A percentile compares a stretch with the other conserved stretches of the same genome.
Conservation (phyloP, 768 basidiomycete genomes). For the Pleurotus giganteus region DNA sequence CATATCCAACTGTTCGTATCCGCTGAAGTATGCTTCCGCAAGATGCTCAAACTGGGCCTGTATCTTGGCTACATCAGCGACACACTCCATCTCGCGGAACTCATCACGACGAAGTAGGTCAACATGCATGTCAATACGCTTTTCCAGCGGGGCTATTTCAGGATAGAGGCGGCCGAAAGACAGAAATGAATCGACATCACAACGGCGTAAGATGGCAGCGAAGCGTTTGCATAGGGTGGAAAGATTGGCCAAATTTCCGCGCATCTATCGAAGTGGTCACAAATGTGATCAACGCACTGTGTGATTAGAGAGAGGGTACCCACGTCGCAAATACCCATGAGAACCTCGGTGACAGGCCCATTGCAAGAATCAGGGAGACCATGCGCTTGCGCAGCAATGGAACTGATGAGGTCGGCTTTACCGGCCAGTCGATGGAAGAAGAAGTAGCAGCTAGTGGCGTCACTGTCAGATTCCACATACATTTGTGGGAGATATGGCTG, state of each 20-base stretch:
- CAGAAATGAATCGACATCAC: slow-evolving; percentile 84
- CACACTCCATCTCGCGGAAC: slow-evolving; percentile 93
- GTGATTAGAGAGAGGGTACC: slow-evolving; percentile 17
- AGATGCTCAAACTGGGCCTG: slow-evolving; percentile 93
- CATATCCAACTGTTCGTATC: slow-evolving; percentile 74
- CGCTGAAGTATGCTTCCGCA: slow-evolving; percentile 80
- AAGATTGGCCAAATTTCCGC: slow-evolving; percentile 77
- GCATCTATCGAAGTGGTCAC: slow-evolving; percentile 52
- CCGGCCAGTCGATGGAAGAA: slow-evolving; percentile 88
- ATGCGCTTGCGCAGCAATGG: slow-evolving; percentile 78
- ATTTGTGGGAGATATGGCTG: slow-evolving; percentile 90
- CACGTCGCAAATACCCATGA: slow-evolving; percentile 96
- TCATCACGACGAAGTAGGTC: slow-evolving; percentile 82
- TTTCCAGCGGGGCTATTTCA: slow-evolving; percentile 88
- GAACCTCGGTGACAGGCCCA: slow-evolving; percentile 73
- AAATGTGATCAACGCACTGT: not conserved
- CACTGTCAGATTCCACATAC: slow-evolving; percentile 86
- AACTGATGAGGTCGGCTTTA: slow-evolving; percentile 87
- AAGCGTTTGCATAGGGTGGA: slow-evolving; percentile 89
- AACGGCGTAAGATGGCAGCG: slow-evolving; percentile 75
- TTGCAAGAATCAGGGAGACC: slow-evolving; percentile 84
- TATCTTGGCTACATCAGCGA: slow-evolving; percentile 84
- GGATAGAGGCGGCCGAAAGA: slow-evolving; percentile 78
- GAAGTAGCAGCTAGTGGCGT: slow-evolving; percentile 85
- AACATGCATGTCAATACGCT: slow-evolving; percentile 89